Evolutionary conservation across 2,329 filamentous ascomycete species (phyloP).

Genomic region (Fusarium drepaniforme): DNA sequence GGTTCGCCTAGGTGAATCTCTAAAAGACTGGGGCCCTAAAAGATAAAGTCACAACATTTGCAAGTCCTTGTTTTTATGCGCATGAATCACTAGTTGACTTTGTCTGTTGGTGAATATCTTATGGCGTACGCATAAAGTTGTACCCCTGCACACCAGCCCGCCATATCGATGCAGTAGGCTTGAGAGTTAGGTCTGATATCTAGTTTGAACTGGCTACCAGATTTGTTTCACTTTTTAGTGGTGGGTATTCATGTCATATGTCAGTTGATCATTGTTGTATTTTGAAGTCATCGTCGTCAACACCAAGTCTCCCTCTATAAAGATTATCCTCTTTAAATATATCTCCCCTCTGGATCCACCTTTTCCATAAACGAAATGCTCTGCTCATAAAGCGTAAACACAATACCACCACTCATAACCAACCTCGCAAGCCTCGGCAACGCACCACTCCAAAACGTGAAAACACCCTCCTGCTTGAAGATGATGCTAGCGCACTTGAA

Average conservation of each 20-base stretch:
- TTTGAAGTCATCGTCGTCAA: neutral
- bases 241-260: neutral
- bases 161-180: neutral
- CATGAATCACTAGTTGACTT: neutral
- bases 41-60: no score
- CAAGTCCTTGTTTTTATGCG: neutral
- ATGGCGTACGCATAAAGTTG: neutral
- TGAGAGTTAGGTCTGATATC: neutral
- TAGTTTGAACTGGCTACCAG: neutral
- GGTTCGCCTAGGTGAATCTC: neutral
- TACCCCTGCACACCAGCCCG: neutral
- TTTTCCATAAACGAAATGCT: conserved; percentile 87
- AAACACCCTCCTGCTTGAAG: conserved; percentile 86
- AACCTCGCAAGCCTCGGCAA: conserved; percentile 86
- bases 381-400: conserved; percentile 99
- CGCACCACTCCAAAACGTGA: conserved; percentile 96
- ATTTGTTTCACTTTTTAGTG: neutral
- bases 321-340: conserved; percentile 68
- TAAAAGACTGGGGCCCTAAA: neutral
- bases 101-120: neutral
- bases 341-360: conserved; percentile 85
- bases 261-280: neutral
- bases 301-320: neutral
- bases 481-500: conserved; percentile 86
- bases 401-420: conserved; percentile 93